Evolutionary conservation across 2,329 filamentous ascomycete genomes (phyloP), one percentile per base, ranked within the genome.

Genomic region (Boeremia exigua): DNA sequence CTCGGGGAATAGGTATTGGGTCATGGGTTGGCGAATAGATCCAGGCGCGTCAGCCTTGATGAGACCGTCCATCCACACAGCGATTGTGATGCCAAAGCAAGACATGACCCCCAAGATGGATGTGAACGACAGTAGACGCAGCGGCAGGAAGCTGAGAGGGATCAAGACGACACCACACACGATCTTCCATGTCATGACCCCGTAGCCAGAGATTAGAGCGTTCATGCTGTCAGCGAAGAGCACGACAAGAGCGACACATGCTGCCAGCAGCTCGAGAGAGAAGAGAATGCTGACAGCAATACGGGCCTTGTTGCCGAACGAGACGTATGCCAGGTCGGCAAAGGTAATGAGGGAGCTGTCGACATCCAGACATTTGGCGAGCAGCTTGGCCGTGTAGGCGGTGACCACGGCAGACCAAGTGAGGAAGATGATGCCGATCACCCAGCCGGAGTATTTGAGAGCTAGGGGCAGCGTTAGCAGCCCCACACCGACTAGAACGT

Each of bases 201-300:
- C 86, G 60, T 90, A 77, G 0, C 84, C 86, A 0, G 92, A 90
- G 46, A 97, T 85, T 17, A 98, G 78, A 12, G 91, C 84, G 66
- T 91, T 81, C 65, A 98, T 82, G 39, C 91, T 96, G 77, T 98
- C 95, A n/a, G 91, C 91, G 74, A 98, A 98, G n/a, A 97, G 84
- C 17, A 96, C 91, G 29, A 96, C 85, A 3, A 96, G 82, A 3
- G 94, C 94, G 28, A 98, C 93, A 70, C 91, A 96, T 19, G 92
- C 91, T 7, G 90, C 93, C 29, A 96, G 77, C 25, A 98, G 82
- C 75, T 98, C 94, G 38, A 98, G 74, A 10, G 88, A 92, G 77
- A 98, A 98, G 14, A 98, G 81, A 0, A 96, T 80, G 59, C 92
- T 96, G 7, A 91, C 94, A 28, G 89, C 84, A 30, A 96, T 80